phyloP scores from a whole-genome alignment of 2,329 filamentous ascomycete genomes.

The Venturia effusa region DNA sequence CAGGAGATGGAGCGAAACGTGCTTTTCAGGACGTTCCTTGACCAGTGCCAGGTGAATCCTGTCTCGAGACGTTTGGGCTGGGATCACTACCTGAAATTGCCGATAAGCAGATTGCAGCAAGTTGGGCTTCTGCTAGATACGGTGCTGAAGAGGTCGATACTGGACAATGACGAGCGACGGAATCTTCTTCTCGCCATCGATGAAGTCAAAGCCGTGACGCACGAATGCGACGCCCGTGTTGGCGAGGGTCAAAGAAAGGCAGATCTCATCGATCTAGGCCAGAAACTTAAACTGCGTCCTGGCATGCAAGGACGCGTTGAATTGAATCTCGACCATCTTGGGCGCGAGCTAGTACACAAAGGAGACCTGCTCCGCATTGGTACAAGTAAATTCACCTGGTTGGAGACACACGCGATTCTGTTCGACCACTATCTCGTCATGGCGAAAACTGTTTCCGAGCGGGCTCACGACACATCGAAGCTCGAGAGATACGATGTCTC shows the following conservation, averaged over 20 bases:
- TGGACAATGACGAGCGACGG: constrained; percentile 79
- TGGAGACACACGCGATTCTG: constrained; percentile 84
- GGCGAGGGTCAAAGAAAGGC: constrained; percentile 89
- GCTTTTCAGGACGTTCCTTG: constrained; percentile 75
- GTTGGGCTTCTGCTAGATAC: constrained; percentile 76
- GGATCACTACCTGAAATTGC: constrained; percentile 88
- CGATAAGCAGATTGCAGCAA: constrained; percentile 83
- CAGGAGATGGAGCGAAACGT: constrained; percentile 78
- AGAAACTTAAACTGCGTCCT: constrained; percentile 73
- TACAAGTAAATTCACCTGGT: constrained; percentile 72
- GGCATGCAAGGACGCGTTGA: constrained; percentile 74
- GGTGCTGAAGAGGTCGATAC: constrained; percentile 71
- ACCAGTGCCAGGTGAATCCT: constrained; percentile 67
- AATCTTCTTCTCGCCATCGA: constrained; percentile 77
- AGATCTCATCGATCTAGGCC: constrained; percentile 70
- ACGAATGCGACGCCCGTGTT: constrained; percentile 86
- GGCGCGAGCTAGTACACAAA: constrained; percentile 76
- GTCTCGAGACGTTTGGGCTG: constrained; percentile 76
- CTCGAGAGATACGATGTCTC: constrained; percentile 85
- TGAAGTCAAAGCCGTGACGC: constrained; percentile 79
- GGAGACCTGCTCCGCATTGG: constrained; percentile 76
- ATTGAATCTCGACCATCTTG: constrained; percentile 87
- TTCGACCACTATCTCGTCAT: constrained; percentile 96
- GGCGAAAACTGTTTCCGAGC: constrained; percentile 66
- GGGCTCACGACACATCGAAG: constrained; percentile 54